Base-by-base conservation (phyloP, 202 grass and related monocot genomes). In the Carex arenaria region DNA sequence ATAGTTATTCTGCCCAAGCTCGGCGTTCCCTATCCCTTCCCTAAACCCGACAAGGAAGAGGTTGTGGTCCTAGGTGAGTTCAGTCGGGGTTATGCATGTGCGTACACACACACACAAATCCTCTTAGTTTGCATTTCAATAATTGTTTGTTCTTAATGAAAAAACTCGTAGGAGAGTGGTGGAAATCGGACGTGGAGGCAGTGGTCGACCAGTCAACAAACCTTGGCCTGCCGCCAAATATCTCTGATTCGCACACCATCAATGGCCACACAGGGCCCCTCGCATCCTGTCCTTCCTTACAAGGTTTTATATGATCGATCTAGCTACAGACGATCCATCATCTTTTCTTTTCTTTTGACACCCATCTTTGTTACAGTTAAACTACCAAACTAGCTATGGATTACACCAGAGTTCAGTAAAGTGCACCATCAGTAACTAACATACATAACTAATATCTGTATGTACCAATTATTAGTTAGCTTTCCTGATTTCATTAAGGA, bases 241-340 rank as follows among this genome's bases (percentile, higher is more conserved):
- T 92, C 45, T 92, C 92, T 26, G 92, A 94, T 92, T 87, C 88
- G 3, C 90, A 94, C 81, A 92, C 84, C 66, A 92, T 94, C 22
- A 94, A 94, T 2, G 92, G 92, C 20, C 86, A 92, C 74, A 85
- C 88, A 6, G 92, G 92, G 18, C 86, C 88, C 14, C 28, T 87
- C 12, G 76, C 85, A 42, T 20, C 85, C 26, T 94, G 92, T 79
- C 84, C 90, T 80, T 90, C 90, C 64, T 85, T 89, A 20, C 86
- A 88, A 88, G 85, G 87, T 91, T 61, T 52, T 17, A 67, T 14
- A 53, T 31, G 45, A 72, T n/a, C n/a, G n/a, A n/a, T 72, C 49
- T 26, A 52, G 18, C 34, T 36, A 67, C 34, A 34, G 28, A 62
- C 2, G 2, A 68, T 68, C 34, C 15, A 68, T 15, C 65, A 67